Base-by-base conservation (phyloP, 75 land plant species). In the Chamaecyparis obtusa region DNA sequence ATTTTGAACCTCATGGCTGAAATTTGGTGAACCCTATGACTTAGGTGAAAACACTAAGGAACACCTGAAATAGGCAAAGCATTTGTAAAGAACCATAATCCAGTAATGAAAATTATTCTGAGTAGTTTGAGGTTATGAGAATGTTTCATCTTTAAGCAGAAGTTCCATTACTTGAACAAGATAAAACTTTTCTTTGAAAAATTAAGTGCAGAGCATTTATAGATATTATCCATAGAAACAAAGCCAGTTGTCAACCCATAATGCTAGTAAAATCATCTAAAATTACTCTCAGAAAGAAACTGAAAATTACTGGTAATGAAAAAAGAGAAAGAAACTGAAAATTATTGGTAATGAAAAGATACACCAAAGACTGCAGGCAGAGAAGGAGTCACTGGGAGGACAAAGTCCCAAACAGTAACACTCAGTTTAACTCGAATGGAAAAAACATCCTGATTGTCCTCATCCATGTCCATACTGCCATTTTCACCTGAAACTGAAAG, bases 311-410 rank as follows among this genome's bases (percentile, higher is more conserved):
- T 32, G 35, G 36, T 56, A 35, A 81, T 74, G 30, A 27, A 32
- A 39, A 85, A 83, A 9, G 2, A 37, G 8, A 74, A 86, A 83
- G 49, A 13, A 81, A 44, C n/a, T 27, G 32, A 13, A 19, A 84
- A n/a, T 55, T 84, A 33, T 54, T 32, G 35, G 36, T 56, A 35
- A 17, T 81, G 41, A 89, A 92, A n/a, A 96, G 98, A 96, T 98
- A 98, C 99, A 83, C 99, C 99, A 92, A 98, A 91, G 57, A 98
- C 99, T 83, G 99, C 97, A 19, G 99, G 99, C 56, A 98, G 97
- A 21, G 99, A 93, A 16, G 99, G 99, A 87, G 97, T 98, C 44
- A 91, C 77, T 32, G 99, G 99, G 84, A 98, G 91, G 32, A 89
- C 88, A 88, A 93, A 97, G 49, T 98, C 97, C 99, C 99, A 98